Base-by-base conservation (phyloP, 192 early-diverging fungal species). In the Coemansia asiatica region DNA sequence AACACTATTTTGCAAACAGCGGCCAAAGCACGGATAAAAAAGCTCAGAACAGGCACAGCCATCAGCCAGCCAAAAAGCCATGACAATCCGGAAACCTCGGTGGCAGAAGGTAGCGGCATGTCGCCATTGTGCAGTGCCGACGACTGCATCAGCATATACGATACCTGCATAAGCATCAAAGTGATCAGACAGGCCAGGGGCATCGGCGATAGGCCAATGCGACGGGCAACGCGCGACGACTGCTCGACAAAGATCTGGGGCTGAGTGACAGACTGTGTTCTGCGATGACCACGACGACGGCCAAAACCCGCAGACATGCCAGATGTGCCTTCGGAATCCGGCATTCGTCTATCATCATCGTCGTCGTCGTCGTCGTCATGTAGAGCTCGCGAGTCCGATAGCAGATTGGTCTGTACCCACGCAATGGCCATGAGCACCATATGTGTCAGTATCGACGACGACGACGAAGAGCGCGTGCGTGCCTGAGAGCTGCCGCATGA, bases 221-320 rank as follows among this genome's bases (percentile, higher is more conserved):
- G 79, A 35, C 77, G 65, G 19, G 80, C 79, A 60, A 81, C 81
- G 21, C 67, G 68, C 51, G 78, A 78, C 10, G 76, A 82, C 60
- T 78, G 79, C 58, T 72, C 75, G 47, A 75, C 67, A 69, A 74
- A 75, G 19, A 79, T 48, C 61, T 75, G 78, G 26, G 78, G 78
- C 64, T 64, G 66, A 4, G 78, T 81, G 18, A 64, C 63, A 10
- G 68, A 71, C 18, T 72, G 71, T 50, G 58, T 55, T 6, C 69
- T 67, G 57, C 49, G 74, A 53, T 69, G 78, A 1, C 49, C 63
- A 35, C 60, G 57, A 6, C 63, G 47, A 21, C 61, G 69, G 4
- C n/a, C 12, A 27, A 28, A 38, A 56, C 56, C 33, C 36, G 48
- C 16, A 15, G 46, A 2, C 21, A 2, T 10, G 8, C 6, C 36